phyloP scores from a whole-genome alignment of 2,329 filamentous ascomycete genomes.

The Tolypocladium inflatum region DNA sequence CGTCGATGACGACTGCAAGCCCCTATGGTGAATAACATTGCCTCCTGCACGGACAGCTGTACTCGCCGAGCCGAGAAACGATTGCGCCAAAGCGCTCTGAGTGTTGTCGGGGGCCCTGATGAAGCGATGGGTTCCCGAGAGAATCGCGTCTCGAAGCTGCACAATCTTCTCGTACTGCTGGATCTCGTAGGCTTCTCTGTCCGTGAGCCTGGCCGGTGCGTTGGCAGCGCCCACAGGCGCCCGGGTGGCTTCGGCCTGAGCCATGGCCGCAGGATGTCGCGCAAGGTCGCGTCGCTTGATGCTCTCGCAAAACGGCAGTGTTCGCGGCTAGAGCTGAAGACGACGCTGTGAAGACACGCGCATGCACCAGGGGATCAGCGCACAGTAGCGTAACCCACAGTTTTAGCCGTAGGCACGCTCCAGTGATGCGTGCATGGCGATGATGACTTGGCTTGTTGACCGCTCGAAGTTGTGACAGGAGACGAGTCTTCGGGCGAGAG shows the following conservation, averaged over 20 bases:
- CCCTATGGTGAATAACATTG: slow-evolving; percentile 1
- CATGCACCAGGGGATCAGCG: slow-evolving; percentile 1
- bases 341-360: not conserved
- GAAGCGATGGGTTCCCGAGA: slow-evolving; percentile 63
- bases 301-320: not conserved
- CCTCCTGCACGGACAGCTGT: slow-evolving; percentile 8
- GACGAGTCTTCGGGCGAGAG: not conserved
- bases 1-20: not conserved
- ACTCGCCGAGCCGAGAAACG: not conserved
- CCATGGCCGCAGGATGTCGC: slow-evolving; percentile 15
- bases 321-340: not conserved
- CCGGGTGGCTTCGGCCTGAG: slow-evolving; percentile 11
- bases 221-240: slow-evolving; percentile 7
- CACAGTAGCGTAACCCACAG: not conserved
- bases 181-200: slow-evolving; percentile 47
- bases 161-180: slow-evolving; percentile 72
- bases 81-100: slow-evolving; percentile 10
- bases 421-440: not conserved
- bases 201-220: slow-evolving; percentile 19
- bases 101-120: slow-evolving; percentile 44
- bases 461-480: not conserved
- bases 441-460: not conserved
- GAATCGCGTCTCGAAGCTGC: slow-evolving; percentile 68
- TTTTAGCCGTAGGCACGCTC: not conserved
- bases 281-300: not conserved